Conservation (phyloP, 768 basidiomycete species). For the Termitomyces sp. region DNA sequence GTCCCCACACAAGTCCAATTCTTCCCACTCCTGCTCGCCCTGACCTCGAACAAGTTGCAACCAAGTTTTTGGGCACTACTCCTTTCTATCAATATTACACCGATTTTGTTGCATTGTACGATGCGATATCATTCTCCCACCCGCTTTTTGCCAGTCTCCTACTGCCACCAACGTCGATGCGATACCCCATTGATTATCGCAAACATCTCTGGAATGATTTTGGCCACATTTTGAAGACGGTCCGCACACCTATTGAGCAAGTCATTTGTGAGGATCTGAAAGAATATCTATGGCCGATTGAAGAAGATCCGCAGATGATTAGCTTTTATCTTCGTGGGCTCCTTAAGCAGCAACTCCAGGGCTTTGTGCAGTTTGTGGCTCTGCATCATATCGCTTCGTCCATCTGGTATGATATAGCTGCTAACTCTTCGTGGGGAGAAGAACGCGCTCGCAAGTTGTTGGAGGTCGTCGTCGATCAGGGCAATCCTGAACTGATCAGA, state of each 20-base stretch:
- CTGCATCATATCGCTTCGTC: slow-evolving; percentile 74
- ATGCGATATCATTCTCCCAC: slow-evolving; percentile 85
- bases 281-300: slow-evolving; percentile 70
- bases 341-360: slow-evolving; percentile 36
- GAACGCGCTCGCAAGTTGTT: slow-evolving; percentile 43
- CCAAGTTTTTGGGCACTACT: slow-evolving; percentile 57
- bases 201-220: slow-evolving; percentile 82
- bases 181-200: slow-evolving; percentile 78
- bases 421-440: slow-evolving; percentile 18
- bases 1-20: slow-evolving; percentile 11
- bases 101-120: slow-evolving; percentile 87
- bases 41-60: slow-evolving; percentile 50
- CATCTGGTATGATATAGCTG: slow-evolving; percentile 63
- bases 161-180: slow-evolving; percentile 70
- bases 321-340: slow-evolving; percentile 60
- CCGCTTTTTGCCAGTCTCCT: slow-evolving; percentile 69
- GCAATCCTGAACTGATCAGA: slow-evolving; percentile 37
- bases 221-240: slow-evolving; percentile 54
- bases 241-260: slow-evolving; percentile 45
- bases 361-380: slow-evolving; percentile 62
- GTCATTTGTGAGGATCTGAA: slow-evolving; percentile 48
- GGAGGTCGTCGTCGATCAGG: slow-evolving; percentile 45
- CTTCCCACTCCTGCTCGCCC: slow-evolving; percentile 12
- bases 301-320: slow-evolving; percentile 55
- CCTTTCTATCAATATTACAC: slow-evolving; percentile 95